Conservation (phyloP, 257 asterid genomes). For the Nicotiana sylvestris region DNA sequence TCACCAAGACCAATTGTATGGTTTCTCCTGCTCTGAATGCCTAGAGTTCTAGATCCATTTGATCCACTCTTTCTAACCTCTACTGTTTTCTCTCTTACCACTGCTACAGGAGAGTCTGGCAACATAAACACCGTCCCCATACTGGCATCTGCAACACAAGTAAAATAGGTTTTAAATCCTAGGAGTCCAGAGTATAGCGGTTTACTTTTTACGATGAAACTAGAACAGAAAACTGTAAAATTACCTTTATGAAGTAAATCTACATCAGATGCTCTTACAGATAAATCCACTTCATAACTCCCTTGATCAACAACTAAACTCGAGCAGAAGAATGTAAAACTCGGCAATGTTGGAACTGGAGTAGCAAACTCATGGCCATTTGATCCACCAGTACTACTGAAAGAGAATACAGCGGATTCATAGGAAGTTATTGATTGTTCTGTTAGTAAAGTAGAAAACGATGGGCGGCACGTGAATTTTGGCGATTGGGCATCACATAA, state of each 20-base stretch:
- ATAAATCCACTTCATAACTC: constrained; percentile 29
- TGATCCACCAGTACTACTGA: constrained; percentile 37
- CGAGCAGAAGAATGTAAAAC: constrained; percentile 59
- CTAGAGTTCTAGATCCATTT: constrained; percentile 23
- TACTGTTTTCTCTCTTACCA: constrained; percentile 23
- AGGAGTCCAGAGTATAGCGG: background rate
- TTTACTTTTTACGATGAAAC: background rate
- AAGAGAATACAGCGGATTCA: constrained; percentile 51
- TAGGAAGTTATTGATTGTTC: constrained; percentile 23
- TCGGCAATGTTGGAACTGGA: constrained; percentile 45
- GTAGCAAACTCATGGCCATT: constrained; percentile 35
- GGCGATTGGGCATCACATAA: constrained; percentile 32
- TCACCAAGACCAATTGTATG: constrained; percentile 66
- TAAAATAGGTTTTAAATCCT: background rate
- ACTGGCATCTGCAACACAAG: constrained; percentile 19
- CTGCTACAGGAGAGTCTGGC: constrained; percentile 18
- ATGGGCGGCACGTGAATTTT: constrained; percentile 37
- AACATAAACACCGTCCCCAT: constrained; percentile 18
- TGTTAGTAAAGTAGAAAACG: constrained; percentile 49
- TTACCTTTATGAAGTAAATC: constrained; percentile 46
- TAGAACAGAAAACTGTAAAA: background rate
- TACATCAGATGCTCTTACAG: constrained; percentile 22
- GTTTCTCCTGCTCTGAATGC: constrained; percentile 61
- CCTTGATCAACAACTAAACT: constrained; percentile 30
- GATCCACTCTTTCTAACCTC: constrained; percentile 28